Base-by-base conservation (phyloP, 164 flowering plant species). In the Annona cherimola region DNA sequence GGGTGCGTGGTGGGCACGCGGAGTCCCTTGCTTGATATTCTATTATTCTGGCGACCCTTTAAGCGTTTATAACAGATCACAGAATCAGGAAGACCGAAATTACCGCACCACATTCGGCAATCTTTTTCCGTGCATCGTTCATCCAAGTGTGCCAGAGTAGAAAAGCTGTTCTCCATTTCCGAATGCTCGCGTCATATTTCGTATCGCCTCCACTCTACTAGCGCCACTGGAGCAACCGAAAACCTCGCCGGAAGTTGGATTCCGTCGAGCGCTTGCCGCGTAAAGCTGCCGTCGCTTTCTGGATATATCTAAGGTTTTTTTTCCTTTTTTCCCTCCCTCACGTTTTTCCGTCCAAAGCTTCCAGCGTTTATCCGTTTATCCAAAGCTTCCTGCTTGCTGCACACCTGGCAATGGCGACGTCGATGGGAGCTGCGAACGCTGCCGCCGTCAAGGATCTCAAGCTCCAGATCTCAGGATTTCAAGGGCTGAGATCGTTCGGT, bases 371-470 rank as follows among this genome's bases (percentile, higher is more conserved):
- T 16, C 14, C 57, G 57, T 6, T 9, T 50, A 50, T 26, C 35
- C 9, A 16, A 16, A 50, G 57, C 18, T 50, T 50, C 40, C 11
- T 5, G 26, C 70, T 26, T 26, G 35, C 35, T 26, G 35, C 35
- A 26, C 35, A 26, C 5, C 9, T 26, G 77, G 11, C 40, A 11
- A 89, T 86, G 94, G 82, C 83, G 81, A 73, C 90, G 72, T 76
- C 92, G 75, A 76, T 87, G n/a, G 91, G 89, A 75, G 84, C 90
- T 60, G 82, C 89, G 45, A 82, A 76, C 78, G 26, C 84, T 2
- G 80, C 79, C 61, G 63, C 83, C 12, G 55, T 74, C 67, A 81
- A 73, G 69, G 90, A 91, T 60, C 69, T 85, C 8, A 84, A 79
- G 77, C 66, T 78, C 76, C 83, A 72, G 76, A 68, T 89, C 75